phyloP scores from a whole-genome alignment of 2,329 filamentous ascomycete genomes.

The Penicillium hesseltinei region DNA sequence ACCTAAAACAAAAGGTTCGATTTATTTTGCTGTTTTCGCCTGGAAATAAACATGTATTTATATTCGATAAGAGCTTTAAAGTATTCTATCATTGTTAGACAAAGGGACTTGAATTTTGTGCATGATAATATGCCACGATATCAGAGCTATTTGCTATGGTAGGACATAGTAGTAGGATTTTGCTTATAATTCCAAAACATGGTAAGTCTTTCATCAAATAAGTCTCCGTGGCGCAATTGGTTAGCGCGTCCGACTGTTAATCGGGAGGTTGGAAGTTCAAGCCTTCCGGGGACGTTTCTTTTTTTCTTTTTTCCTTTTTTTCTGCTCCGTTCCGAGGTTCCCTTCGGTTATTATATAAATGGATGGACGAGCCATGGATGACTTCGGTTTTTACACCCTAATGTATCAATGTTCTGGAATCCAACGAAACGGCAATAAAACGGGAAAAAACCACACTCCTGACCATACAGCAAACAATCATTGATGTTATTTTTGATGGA shows the following conservation, averaged over 20 bases:
- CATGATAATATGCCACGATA: not conserved
- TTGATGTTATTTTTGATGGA: not conserved
- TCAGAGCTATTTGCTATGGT: not conserved
- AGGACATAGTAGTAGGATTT: not conserved
- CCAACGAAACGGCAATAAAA: too few relatives aligned
- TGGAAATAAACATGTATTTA: not conserved
- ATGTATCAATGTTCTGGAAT: too few relatives aligned
- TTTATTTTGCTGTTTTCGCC: too few relatives aligned
- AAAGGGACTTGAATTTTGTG: not conserved
- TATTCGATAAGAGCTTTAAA: not conserved
- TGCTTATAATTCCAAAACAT: not conserved
- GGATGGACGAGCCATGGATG: too few relatives aligned
- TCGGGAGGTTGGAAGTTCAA: conserved; percentile 42
- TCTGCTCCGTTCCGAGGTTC: not conserved
- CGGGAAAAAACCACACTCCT: too few relatives aligned
- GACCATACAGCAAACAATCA: not conserved
- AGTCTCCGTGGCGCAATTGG: conserved; percentile 36
- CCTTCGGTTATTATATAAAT: too few relatives aligned
- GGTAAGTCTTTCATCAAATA: not conserved
- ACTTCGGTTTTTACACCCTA: not conserved
- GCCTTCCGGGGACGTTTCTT: conserved; percentile 38
- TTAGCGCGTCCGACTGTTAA: conserved; percentile 34
- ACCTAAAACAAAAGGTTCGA: too few relatives aligned
- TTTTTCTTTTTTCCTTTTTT: not conserved
- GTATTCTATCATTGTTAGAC: not conserved